phyloP scores from a whole-genome alignment of 2,329 filamentous ascomycete genomes.

The Thermomyces lanuginosus region DNA sequence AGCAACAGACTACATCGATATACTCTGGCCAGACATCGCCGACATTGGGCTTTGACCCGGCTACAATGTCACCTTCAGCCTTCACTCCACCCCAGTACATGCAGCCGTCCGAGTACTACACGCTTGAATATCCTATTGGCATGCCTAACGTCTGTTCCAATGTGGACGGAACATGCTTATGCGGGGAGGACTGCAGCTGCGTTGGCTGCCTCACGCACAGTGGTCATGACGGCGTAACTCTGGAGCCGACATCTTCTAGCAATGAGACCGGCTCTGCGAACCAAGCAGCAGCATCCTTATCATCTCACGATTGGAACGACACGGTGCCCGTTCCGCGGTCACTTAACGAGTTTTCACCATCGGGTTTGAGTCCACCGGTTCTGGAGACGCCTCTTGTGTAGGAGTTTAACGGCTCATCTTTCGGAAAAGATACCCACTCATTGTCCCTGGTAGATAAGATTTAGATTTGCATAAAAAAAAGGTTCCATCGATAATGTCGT shows the following conservation, averaged over 20 bases:
- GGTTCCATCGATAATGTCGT: no score
- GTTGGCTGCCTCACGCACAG: slow-evolving; percentile 38
- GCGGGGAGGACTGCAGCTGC: slow-evolving; percentile 36
- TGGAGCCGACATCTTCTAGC: slow-evolving; percentile 17
- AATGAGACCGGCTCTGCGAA: slow-evolving; percentile 3
- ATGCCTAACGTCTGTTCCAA: slow-evolving; percentile 29
- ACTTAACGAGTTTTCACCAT: slow-evolving; percentile 6
- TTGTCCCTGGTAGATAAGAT: no score
- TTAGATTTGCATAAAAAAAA: no score
- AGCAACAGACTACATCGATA: no score
- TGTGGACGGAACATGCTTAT: slow-evolving; percentile 35
- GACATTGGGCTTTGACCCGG: slow-evolving; percentile 3
- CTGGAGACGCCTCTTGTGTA: slow-evolving; percentile 6
- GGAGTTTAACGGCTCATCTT: no score
- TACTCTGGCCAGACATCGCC: background rate
- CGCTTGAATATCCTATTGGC: slow-evolving; percentile 26
- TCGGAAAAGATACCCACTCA: no score
- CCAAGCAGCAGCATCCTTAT: slow-evolving; percentile 1
- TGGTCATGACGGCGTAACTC: slow-evolving; percentile 30
- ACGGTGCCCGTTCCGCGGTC: slow-evolving; percentile 3
- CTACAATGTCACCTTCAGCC: slow-evolving; percentile 8
- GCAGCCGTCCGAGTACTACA: slow-evolving; percentile 27
- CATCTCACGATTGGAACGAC: slow-evolving; percentile 1
- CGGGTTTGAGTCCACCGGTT: slow-evolving; percentile 6
- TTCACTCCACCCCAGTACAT: slow-evolving; percentile 18